Evolutionary conservation across 2,329 filamentous ascomycete genomes (phyloP), one percentile per base, ranked within the genome.

Genomic region (Ophiostoma pallidulum): DNA sequence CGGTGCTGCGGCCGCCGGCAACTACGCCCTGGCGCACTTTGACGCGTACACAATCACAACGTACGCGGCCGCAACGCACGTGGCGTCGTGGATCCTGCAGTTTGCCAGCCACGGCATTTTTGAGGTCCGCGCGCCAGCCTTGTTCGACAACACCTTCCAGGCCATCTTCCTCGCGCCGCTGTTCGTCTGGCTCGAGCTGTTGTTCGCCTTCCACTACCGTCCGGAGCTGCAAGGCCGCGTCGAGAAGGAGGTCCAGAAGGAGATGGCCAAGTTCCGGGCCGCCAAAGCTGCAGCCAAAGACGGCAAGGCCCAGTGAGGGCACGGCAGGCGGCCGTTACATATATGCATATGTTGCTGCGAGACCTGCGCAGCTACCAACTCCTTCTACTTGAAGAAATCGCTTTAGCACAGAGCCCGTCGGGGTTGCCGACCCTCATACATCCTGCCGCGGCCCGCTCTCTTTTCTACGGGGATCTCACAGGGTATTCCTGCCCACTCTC

Each of bases 161-260:
- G 90, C 92, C 24, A 66, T 97, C 54, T 91, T 97, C 60, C 74
- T 97, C 20, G 92, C 92, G 0, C 92, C 92, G 8, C 84, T 98
- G 60, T 98, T 97, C 58, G 91, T 97, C 50, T 98, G 92, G 86
- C 84, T 98, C 58, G 90, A 97, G 69, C 68, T 94, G 20, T 74
- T 98, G 22, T 98, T 98, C 71, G 80, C 75, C 59, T 77, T 94
- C 43, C 92, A 92, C 41, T 98, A 97, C 66, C 79, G 92, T 51
- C 86, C 83, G 2, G 89, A 94, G 64, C 72, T 98, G 56, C 88
- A 91, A 68, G 75, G 77, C 51, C 80, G 91, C 43, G 78, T 97
- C 38, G 80, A 91, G 52, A 80, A 82, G 62, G 80, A 77, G 32
- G 86, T 96, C 4, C 67, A 81, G 60, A 71, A 78, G 56, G 87